Percentiles rank a stretch among this genome's conserved stretches.
Conservation (phyloP, 139 green algal species). For the Trebouxia sp. region DNA sequence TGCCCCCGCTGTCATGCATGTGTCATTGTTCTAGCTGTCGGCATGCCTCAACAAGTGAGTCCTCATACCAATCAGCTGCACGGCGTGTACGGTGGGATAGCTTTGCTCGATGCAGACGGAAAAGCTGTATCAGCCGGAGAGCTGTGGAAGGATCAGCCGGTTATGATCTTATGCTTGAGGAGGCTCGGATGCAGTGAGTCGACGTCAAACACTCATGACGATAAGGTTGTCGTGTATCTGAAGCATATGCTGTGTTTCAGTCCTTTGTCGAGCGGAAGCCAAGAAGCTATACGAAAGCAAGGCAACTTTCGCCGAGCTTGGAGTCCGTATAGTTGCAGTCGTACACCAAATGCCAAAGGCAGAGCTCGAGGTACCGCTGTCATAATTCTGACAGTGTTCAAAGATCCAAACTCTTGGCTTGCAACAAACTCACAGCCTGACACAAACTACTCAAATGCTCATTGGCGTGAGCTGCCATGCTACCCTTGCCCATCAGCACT, state of each 20-base stretch:
- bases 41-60: background rate
- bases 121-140: background rate
- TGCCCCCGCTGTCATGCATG: too few relatives aligned
- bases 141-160: slow-evolving; percentile 19
- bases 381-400: too few relatives aligned
- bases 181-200: slow-evolving; percentile 17
- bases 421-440: too few relatives aligned
- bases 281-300: slow-evolving; percentile 16
- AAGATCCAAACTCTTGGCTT: too few relatives aligned
- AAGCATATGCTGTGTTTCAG: background rate
- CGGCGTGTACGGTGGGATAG: background rate
- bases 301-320: slow-evolving; percentile 2
- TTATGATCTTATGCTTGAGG: slow-evolving; percentile 6
- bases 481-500: background rate
- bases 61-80: background rate
- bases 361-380: slow-evolving; percentile 15
- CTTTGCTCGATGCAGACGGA: slow-evolving; percentile 2
- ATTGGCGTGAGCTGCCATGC: too few relatives aligned
- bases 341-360: slow-evolving; percentile 9
- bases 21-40: too few relatives aligned
- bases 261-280: slow-evolving; percentile 28
- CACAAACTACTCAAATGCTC: too few relatives aligned
- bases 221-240: background rate
- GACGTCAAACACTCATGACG: too few relatives aligned
- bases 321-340: slow-evolving; percentile 1